Conservation (phyloP, 2,329 filamentous ascomycete genomes). For the Scorias spongiosa region DNA sequence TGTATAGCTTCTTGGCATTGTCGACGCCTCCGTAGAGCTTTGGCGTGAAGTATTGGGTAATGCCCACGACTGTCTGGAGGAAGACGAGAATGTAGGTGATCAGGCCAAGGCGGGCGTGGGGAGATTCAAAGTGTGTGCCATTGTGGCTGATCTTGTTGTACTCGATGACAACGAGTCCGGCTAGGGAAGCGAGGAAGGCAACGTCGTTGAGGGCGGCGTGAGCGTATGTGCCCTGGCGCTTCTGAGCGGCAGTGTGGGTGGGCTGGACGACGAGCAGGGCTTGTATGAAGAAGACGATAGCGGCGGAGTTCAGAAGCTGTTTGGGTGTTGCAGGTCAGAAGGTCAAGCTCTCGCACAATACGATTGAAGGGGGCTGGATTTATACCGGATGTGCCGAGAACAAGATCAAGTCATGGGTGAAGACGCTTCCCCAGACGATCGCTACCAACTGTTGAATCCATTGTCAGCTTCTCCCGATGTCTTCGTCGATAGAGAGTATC, state of each 20-base stretch:
- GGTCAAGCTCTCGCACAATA: no score
- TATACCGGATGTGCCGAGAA: slow-evolving; percentile 79
- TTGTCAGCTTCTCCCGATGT: no score
- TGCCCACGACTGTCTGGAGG: slow-evolving; percentile 62
- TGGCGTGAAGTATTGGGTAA: slow-evolving; percentile 69
- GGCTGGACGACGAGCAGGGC: slow-evolving; percentile 77
- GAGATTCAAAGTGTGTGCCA: slow-evolving; percentile 60
- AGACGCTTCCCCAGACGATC: slow-evolving; percentile 64
- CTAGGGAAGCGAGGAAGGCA: slow-evolving; percentile 44
- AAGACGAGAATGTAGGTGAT: slow-evolving; percentile 54
- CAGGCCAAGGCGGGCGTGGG: slow-evolving; percentile 72
- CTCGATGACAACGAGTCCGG: slow-evolving; percentile 58
- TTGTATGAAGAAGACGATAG: slow-evolving; percentile 61
- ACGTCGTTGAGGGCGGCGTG: slow-evolving; percentile 59
- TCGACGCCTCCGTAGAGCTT: slow-evolving; percentile 61
- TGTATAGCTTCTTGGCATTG: slow-evolving; percentile 71
- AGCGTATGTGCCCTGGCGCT: slow-evolving; percentile 43
- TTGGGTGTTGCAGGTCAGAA: background rate
- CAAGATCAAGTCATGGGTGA: slow-evolving; percentile 56
- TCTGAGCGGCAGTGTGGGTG: slow-evolving; percentile 62
- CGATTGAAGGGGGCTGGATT: slow-evolving; percentile 17
- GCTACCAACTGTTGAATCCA: slow-evolving; percentile 40
- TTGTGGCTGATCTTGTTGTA: slow-evolving; percentile 63
- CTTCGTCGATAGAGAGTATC: no score
- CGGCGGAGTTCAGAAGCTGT: slow-evolving; percentile 34